These are phyloP conservation scores for Cyclocybe cylindracea DNA, from an alignment of 768 basidiomycete species.

Conservation along the genomic window DNA sequence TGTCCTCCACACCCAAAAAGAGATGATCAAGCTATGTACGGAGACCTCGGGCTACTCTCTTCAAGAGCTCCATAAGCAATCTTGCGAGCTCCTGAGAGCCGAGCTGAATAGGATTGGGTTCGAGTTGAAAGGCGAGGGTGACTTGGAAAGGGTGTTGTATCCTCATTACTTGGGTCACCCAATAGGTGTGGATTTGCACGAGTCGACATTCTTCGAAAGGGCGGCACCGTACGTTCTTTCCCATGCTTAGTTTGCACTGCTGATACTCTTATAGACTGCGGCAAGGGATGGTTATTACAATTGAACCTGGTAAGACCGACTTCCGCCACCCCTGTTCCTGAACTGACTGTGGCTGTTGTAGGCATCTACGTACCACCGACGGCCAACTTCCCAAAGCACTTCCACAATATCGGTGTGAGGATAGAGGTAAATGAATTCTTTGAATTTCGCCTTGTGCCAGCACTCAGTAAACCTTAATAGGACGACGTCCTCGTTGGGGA, in stretches of 20 bases:
- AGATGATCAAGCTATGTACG: constrained; percentile 61
- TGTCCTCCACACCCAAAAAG: constrained; percentile 71
- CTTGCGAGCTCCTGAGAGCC: constrained; percentile 61
- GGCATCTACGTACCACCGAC: constrained; percentile 89
- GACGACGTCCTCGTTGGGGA: constrained; percentile 77
- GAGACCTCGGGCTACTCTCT: constrained; percentile 58
- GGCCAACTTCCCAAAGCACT: constrained; percentile 78
- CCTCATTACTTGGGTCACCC: constrained; percentile 94
- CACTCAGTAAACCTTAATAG: constrained; percentile 25
- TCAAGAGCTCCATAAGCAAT: constrained; percentile 76
- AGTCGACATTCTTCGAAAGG: constrained; percentile 67
- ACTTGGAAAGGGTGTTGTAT: constrained; percentile 78
- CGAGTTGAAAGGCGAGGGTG: constrained; percentile 48
- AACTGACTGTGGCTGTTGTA: constrained; percentile 19
- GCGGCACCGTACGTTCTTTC: constrained; percentile 45
- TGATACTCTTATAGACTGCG: constrained; percentile 51
- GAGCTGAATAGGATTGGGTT: constrained; percentile 85
- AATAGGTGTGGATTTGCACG: constrained; percentile 93
- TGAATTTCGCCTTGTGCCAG: not conserved
- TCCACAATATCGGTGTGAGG: constrained; percentile 89
- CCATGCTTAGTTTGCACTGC: not conserved
- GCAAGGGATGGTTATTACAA: constrained; percentile 88
- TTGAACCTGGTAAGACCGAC: constrained; percentile 71
- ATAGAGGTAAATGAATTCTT: constrained; percentile 63
- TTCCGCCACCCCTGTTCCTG: not conserved